Evolutionary conservation across 805 yeast genomes (phyloP), one percentile per base, ranked within the genome.

Genomic region (Cyberlindnera euphorbiiphila): DNA sequence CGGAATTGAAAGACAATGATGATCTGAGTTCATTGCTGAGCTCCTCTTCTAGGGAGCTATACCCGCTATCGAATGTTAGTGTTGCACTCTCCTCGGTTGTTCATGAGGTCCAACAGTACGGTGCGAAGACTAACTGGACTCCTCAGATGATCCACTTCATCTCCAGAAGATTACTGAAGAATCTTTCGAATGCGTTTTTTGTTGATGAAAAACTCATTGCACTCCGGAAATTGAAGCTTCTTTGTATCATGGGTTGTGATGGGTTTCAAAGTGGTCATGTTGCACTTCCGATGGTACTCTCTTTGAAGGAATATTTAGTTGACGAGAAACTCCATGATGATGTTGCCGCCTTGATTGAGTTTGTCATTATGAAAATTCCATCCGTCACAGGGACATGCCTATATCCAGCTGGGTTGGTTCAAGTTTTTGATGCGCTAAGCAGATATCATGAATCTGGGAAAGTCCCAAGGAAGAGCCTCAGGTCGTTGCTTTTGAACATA

Each of bases 191-290:
- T 1, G 37, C 65, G 0, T 17, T 48, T 1, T 43, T 57, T 16
- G 20, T 29, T 16, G 51, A 57, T 3, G 62, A 62, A 13, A 55
- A 45, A 29, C 8, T 48, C 1, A 11, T 53, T 5, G 36, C 43
- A 19, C 25, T 73, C 6, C 56, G 75, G 38, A 61, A 54, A 37
- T 35, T 74, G 15, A 70, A 70, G 39, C 41, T 66, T 2, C 37
- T 72, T 6, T 46, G 66, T 7, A 30, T 58, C 7, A 32, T 63
- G 14, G 62, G 64, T 8, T 41, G 42, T 3, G 25, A 33, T 2
- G 38, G 25, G 1, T 50, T 56, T n/a, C 24, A 22, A 2, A 29
- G 47, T 25, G 36, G 40, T 9, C 43, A 45, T 5, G 29, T 69
- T 8, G 33, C 47, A 1, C 32, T 36, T 1, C 47, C 61, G 3